A percentile compares a stretch with the other conserved stretches of the same genome.
Conservation (phyloP, 495 filamentous ascomycete species). For the Mytilinidion resinicola region DNA sequence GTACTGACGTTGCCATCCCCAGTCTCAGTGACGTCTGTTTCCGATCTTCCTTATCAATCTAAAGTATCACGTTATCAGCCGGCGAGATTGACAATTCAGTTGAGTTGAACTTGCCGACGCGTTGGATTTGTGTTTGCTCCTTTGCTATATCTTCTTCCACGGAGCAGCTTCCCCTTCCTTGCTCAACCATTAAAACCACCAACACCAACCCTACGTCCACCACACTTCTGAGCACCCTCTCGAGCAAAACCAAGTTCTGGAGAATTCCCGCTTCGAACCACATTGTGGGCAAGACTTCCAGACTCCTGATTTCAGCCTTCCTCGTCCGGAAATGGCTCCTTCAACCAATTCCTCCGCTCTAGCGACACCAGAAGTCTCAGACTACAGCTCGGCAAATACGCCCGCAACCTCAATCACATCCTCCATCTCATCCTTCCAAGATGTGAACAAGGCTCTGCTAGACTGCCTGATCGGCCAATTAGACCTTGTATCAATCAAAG, state of each 20-base stretch:
- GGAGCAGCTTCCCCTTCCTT: not conserved
- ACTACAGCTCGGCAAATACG: not conserved
- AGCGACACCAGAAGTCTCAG: not conserved
- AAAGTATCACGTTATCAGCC: no score
- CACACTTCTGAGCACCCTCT: not conserved
- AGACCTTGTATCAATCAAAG: conserved; percentile 5
- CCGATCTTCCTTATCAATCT: no score
- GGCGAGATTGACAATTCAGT: no score
- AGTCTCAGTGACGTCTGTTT: no score
- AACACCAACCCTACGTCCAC: not conserved
- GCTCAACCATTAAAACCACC: not conserved
- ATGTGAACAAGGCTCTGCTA: not conserved
- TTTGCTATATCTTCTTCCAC: not conserved
- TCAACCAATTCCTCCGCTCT: not conserved
- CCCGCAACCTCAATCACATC: not conserved
- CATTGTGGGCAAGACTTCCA: not conserved
- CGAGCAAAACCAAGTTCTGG: not conserved
- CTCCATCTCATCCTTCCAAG: not conserved
- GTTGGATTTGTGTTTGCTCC: no score
- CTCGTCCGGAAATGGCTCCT: not conserved
- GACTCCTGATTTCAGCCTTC: no score
- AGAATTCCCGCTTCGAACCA: not conserved
- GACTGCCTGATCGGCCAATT: not conserved
- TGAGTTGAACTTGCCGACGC: no score
- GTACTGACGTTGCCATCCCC: no score